Evolutionary conservation across 805 yeast species (phyloP).

Genomic region (Candida sakaeoensis): DNA sequence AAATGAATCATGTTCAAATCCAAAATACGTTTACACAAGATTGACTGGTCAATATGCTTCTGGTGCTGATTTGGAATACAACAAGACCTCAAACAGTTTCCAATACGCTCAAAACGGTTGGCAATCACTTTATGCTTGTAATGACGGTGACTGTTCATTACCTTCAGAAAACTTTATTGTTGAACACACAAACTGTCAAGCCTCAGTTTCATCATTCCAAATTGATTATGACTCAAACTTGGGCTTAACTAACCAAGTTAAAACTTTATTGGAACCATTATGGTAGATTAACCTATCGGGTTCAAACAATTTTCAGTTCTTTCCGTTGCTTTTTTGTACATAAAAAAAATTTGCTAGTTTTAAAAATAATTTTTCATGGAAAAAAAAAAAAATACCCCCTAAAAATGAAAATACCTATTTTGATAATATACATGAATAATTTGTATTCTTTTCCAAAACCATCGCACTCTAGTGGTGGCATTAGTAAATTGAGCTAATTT

Average conservation of each 20-base stretch:
- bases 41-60: slow-evolving; percentile 39
- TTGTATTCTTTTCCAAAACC: too few species aligned
- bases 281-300: background rate
- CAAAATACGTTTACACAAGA: slow-evolving; percentile 44
- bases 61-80: slow-evolving; percentile 31
- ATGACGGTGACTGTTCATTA: slow-evolving; percentile 41
- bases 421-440: too few species aligned
- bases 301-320: background rate
- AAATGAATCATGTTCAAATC: slow-evolving; percentile 40
- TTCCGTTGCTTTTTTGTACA: background rate
- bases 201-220: slow-evolving; percentile 45
- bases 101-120: slow-evolving; percentile 12
- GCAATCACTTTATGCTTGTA: slow-evolving; percentile 23
- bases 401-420: background rate
- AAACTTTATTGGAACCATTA: slow-evolving; percentile 14
- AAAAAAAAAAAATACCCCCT: background rate
- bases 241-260: slow-evolving; percentile 15
- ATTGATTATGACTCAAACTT: slow-evolving; percentile 43
- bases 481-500: too few species aligned
- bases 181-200: slow-evolving; percentile 32
- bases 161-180: slow-evolving; percentile 39
- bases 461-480: too few species aligned
- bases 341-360: too few species aligned
- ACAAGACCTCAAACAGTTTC: slow-evolving; percentile 36
- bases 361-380: too few species aligned